Evolutionary conservation across 2,329 filamentous ascomycete species (phyloP), one percentile per base, ranked within the genome.

Genomic region (Pseudopithomyces maydicus): DNA sequence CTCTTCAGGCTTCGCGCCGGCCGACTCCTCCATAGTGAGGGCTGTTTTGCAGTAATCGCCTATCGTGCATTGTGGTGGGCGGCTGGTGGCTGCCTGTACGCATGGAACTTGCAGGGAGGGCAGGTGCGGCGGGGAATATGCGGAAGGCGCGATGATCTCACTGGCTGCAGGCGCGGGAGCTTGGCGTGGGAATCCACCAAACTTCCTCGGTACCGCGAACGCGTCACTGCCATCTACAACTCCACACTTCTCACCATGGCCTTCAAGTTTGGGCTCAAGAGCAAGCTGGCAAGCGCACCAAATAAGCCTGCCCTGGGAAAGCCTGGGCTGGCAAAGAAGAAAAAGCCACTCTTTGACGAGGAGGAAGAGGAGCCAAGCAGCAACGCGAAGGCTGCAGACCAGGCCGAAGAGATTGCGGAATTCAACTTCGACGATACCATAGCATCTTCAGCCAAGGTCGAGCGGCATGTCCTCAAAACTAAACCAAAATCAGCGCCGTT

Each of bases 231-330:
- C 19, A 26, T 17, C 17, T 19, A 19, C 38, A 10, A 41, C 38
- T 17, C 38, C 7, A 10, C 53, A 36, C 44, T 65, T 51, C 36
- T 12, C 63, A 67, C 38, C 59, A 75, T 75, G 74, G 69, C 73
- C 15, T 76, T 85, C 51, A 81, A 81, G 19, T 84, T 82, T 64
- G 88, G 87, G 49, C 80, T 90, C 38, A 89, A 84, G 48, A 88
- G 86, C 68, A 90, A 88, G 73, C 44, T 61, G 11, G 42, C 59
- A 12, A 63, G 55, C 19, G 56, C 54, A 14, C 59, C 56, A 6
- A 58, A 53, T 3, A 73, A 68, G 46, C 38, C 57, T 3, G 50
- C 53, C 15, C 22, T 41, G 5, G 54, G 42, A 1, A 71, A 71
- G 45, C 62, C 68, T 15, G 59, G 59, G 10, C 59, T 66, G 6